These are phyloP conservation scores for Metschnikowia picachoensis DNA, from an alignment of 805 yeast genomes.

Conservation along the genomic window DNA sequence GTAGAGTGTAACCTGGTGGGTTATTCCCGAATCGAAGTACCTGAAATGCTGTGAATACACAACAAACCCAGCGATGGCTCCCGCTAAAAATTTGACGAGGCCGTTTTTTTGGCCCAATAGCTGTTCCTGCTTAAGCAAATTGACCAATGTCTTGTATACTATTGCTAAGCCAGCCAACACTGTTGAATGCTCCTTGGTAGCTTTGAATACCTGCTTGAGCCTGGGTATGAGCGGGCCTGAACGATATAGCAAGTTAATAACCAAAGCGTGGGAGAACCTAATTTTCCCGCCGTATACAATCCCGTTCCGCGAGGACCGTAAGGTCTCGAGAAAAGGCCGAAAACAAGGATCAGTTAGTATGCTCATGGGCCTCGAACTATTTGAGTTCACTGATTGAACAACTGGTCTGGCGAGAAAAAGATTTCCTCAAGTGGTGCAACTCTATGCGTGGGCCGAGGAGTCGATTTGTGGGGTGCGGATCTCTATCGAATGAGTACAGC, in stretches of 20 bases:
- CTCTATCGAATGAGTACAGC: too few relatives aligned
- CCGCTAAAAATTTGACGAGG: slow-evolving; percentile 35
- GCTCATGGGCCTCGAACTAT: slow-evolving; percentile 8
- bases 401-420: neutral
- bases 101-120: slow-evolving; percentile 31
- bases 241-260: slow-evolving; percentile 54
- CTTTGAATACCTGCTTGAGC: slow-evolving; percentile 42
- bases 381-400: neutral
- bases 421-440: neutral
- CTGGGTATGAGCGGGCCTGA: slow-evolving; percentile 48
- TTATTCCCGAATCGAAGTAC: slow-evolving; percentile 45
- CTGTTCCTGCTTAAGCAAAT: slow-evolving; percentile 28
- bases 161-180: slow-evolving; percentile 56
- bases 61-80: slow-evolving; percentile 39
- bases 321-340: slow-evolving; percentile 31
- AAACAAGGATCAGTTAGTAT: slow-evolving; percentile 22
- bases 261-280: slow-evolving; percentile 61
- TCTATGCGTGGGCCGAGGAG: neutral
- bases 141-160: slow-evolving; percentile 42
- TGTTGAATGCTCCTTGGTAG: slow-evolving; percentile 53
- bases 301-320: slow-evolving; percentile 43
- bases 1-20: slow-evolving; percentile 73
- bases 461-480: too few relatives aligned
- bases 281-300: slow-evolving; percentile 59
- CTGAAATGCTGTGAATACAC: slow-evolving; percentile 44